A percentile compares a stretch with the other conserved stretches of the same genome.
phyloP scores from a whole-genome alignment of 345 rosid genomes.

The Euphorbia lathyris region DNA sequence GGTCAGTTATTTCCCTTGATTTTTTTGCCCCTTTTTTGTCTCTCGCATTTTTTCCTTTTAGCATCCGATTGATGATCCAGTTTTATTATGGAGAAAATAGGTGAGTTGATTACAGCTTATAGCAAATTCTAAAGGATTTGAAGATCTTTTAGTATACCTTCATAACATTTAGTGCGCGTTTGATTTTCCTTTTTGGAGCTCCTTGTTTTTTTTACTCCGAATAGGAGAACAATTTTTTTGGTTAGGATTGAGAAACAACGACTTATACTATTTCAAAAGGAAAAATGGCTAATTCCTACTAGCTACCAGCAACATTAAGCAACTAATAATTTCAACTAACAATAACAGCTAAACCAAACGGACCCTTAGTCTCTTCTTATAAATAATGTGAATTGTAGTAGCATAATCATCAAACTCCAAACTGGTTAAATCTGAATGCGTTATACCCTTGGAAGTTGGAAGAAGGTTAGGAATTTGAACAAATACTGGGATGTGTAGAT shows the following conservation, averaged over 20 bases:
- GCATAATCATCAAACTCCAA: not conserved
- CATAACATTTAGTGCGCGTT: not conserved
- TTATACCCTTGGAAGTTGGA: not conserved
- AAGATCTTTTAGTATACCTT: not conserved
- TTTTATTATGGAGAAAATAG: not conserved
- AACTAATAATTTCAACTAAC: too few species aligned
- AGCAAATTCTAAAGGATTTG: not conserved
- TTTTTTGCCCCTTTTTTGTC: not conserved
- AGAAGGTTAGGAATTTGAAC: not conserved
- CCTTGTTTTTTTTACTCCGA: too few species aligned
- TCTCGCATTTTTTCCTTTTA: not conserved
- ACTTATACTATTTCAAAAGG: too few species aligned
- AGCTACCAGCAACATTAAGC: too few species aligned
- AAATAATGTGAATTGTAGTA: not conserved
- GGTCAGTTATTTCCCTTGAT: slow-evolving; percentile 43
- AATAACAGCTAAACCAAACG: too few species aligned
- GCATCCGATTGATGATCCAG: not conserved
- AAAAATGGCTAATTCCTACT: too few species aligned
- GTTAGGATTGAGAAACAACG: too few species aligned
- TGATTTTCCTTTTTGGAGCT: too few species aligned
- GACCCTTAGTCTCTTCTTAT: not conserved
- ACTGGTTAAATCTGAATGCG: not conserved
- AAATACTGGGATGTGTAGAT: not conserved
- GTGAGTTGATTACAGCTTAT: not conserved
- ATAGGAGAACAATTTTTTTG: too few species aligned